These are phyloP conservation scores for Scytalidium lignicola DNA, from an alignment of 2,329 filamentous ascomycete genomes.

Conservation along the genomic window DNA sequence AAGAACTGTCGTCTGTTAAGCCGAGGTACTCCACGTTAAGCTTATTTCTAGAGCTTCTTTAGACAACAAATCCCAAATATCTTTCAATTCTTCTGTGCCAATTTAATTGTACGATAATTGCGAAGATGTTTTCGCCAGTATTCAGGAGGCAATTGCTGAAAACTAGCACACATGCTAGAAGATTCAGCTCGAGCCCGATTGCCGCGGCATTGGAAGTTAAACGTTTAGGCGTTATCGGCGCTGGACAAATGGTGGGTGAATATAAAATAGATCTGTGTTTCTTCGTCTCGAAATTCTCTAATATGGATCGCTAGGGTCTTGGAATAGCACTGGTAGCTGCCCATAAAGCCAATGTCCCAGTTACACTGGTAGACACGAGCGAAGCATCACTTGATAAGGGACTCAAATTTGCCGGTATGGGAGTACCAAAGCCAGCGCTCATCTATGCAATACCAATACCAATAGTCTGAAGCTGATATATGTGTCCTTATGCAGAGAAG, in stretches of 20 bases:
- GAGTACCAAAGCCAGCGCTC: no score
- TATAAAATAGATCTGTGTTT: not conserved
- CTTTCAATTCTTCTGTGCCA: not conserved
- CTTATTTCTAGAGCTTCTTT: slow-evolving; percentile 1
- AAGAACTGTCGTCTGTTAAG: not conserved
- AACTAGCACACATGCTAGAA: slow-evolving; percentile 30
- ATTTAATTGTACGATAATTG: not conserved
- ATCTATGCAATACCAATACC: no score
- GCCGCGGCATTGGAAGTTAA: slow-evolving; percentile 69
- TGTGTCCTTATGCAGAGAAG: slow-evolving; percentile 64
- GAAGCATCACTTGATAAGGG: slow-evolving; percentile 85
- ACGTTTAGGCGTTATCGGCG: slow-evolving; percentile 84
- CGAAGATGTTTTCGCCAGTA: slow-evolving; percentile 23
- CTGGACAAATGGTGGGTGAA: slow-evolving; percentile 82
- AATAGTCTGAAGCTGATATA: no score
- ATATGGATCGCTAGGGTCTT: slow-evolving; percentile 60
- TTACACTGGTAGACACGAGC: slow-evolving; percentile 79
- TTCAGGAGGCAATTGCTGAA: slow-evolving; percentile 19
- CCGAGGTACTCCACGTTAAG: not conserved
- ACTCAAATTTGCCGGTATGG: slow-evolving; percentile 75
- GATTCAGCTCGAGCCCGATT: slow-evolving; percentile 65
- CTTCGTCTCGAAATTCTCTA: slow-evolving; percentile 16
- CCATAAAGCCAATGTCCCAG: slow-evolving; percentile 74
- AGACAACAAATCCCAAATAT: not conserved
- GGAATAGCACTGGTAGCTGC: slow-evolving; percentile 95